phyloP scores from a whole-genome alignment of 2,329 filamentous ascomycete genomes.

The Venturia nashicola region DNA sequence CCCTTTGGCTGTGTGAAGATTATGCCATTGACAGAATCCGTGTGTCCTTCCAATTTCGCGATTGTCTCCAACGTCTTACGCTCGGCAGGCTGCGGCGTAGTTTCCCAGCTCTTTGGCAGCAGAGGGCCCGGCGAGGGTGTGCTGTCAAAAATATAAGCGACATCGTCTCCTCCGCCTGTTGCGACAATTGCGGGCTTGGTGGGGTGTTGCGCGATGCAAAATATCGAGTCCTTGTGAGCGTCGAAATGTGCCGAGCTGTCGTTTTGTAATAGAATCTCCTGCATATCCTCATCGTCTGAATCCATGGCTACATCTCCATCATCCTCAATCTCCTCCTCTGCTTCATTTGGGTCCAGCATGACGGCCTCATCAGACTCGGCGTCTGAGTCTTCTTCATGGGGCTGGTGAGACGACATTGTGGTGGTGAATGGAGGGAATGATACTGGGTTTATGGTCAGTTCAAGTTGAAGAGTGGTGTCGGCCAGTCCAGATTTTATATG shows the following conservation, averaged over 20 bases:
- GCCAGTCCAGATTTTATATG: background rate
- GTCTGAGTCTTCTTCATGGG: slow-evolving; percentile 11
- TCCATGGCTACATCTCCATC: slow-evolving; percentile 71
- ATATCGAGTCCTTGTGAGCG: slow-evolving; percentile 78
- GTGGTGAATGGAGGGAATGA: background rate
- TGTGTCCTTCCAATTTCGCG: slow-evolving; percentile 75
- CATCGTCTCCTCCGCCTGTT: slow-evolving; percentile 78
- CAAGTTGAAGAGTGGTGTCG: background rate
- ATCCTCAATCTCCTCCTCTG: slow-evolving; percentile 61
- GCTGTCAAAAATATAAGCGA: slow-evolving; percentile 75
- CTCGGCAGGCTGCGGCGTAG: slow-evolving; percentile 45
- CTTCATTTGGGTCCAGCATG: slow-evolving; percentile 66
- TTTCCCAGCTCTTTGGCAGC: slow-evolving; percentile 64
- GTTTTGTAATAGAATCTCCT: slow-evolving; percentile 64
- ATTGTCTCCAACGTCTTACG: slow-evolving; percentile 50
- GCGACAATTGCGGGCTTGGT: slow-evolving; percentile 64
- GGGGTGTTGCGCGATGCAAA: slow-evolving; percentile 89
- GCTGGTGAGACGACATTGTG: slow-evolving; percentile 13
- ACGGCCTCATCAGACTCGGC: slow-evolving; percentile 49
- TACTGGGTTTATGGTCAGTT: background rate
- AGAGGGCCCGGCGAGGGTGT: slow-evolving; percentile 52
- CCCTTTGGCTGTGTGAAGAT: slow-evolving; percentile 73
- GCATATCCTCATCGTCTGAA: slow-evolving; percentile 52
- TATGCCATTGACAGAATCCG: slow-evolving; percentile 79
- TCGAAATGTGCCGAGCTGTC: slow-evolving; percentile 93